Conservation (phyloP, 495 filamentous ascomycete species). For the Aspergillus saccharolyticus region DNA sequence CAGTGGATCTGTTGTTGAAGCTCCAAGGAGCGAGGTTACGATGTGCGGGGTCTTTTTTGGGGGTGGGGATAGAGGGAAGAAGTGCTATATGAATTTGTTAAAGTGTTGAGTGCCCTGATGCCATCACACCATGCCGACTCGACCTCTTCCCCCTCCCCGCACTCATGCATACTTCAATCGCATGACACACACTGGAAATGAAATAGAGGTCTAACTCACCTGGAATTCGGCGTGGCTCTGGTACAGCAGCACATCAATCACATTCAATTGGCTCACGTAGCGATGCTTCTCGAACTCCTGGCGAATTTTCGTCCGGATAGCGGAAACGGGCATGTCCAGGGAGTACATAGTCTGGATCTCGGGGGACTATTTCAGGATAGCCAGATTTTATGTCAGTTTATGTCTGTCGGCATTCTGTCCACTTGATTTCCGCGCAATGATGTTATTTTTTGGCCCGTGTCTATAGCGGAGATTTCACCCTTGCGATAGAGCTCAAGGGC, state of each 20-base stretch:
- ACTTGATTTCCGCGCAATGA: neutral
- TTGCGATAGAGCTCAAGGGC: too few relatives aligned
- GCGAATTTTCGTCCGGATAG: slow-evolving; percentile 86
- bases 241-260: slow-evolving; percentile 82
- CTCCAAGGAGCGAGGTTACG: too few relatives aligned
- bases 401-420: neutral
- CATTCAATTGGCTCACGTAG: slow-evolving; percentile 81
- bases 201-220: slow-evolving; percentile 32
- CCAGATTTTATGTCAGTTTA: slow-evolving; percentile 12
- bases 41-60: neutral
- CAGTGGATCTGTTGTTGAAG: neutral
- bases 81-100: neutral
- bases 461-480: too few relatives aligned
- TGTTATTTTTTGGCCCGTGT: neutral
- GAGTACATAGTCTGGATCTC: slow-evolving; percentile 97
- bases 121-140: neutral
- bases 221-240: slow-evolving; percentile 90
- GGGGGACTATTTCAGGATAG: slow-evolving; percentile 60
- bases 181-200: too few relatives aligned
- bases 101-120: neutral
- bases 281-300: slow-evolving; percentile 97
- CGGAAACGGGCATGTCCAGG: slow-evolving; percentile 79
- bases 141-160: neutral
- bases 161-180: too few relatives aligned
- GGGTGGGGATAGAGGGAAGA: neutral